These are phyloP conservation scores for Phialophora macrospora DNA, from an alignment of 2,329 filamentous ascomycete genomes.

Conservation along the genomic window DNA sequence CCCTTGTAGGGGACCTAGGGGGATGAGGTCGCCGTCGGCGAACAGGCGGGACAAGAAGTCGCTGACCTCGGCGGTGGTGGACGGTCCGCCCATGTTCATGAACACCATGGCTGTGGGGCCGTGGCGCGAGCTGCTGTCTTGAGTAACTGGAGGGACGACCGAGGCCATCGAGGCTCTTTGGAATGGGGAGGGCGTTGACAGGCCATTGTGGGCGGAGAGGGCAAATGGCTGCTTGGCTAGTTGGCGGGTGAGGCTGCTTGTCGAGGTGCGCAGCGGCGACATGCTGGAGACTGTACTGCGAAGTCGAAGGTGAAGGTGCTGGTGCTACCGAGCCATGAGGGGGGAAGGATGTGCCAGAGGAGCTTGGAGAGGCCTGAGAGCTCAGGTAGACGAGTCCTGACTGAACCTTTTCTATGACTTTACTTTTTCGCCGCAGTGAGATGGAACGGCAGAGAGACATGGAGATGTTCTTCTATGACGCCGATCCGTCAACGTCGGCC, in stretches of 20 bases:
- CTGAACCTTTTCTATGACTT: background rate
- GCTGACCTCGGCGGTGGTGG: conserved; percentile 83
- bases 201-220: conserved; percentile 7
- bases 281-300: conserved; percentile 16
- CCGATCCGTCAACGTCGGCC: background rate
- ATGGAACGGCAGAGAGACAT: background rate
- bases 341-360: background rate
- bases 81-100: conserved; percentile 97
- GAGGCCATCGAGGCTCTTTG: conserved; percentile 58
- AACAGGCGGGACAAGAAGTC: conserved; percentile 90
- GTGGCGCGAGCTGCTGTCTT: conserved; percentile 70
- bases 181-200: conserved; percentile 13
- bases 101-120: conserved; percentile 98
- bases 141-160: conserved; percentile 75
- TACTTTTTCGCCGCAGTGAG: conserved; percentile 2
- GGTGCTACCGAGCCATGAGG: conserved; percentile 27
- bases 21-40: conserved; percentile 91
- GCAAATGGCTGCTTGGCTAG: conserved; percentile 17
- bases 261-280: conserved; percentile 28
- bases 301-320: background rate
- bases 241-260: conserved; percentile 20
- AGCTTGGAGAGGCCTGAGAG: background rate
- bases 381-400: background rate
- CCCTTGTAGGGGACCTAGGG: conserved; percentile 86
- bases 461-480: conserved; percentile 1